phyloP scores from a whole-genome alignment of 345 rosid genomes.

The Eucalyptus regnans region DNA sequence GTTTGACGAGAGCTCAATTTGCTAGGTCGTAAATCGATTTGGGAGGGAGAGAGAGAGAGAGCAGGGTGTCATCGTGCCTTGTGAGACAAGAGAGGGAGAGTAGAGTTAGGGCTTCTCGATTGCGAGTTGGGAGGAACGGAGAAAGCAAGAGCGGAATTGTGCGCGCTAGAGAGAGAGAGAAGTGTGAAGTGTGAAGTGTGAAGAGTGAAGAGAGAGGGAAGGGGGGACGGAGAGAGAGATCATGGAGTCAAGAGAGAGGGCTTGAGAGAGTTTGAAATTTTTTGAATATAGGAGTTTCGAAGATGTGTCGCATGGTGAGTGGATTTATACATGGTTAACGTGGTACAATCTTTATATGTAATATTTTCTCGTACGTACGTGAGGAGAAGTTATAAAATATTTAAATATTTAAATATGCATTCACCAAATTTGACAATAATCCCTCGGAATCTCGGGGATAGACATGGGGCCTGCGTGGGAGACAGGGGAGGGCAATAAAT shows the following conservation, averaged over 20 bases:
- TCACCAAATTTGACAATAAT: background rate
- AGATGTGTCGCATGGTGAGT: background rate
- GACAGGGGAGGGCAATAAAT: background rate
- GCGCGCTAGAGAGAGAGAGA: background rate
- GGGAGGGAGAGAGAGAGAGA: background rate
- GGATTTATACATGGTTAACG: accelerated
- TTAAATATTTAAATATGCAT: background rate
- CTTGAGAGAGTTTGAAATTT: background rate
- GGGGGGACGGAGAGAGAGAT: no score
- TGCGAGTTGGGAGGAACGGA: no score
- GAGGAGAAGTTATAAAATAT: background rate
- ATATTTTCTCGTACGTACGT: accelerated
- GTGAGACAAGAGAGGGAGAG: background rate
- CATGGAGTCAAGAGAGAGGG: background rate
- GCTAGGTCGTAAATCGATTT: background rate
- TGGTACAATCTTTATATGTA: background rate
- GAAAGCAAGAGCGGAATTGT: no score
- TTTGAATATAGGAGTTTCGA: accelerated
- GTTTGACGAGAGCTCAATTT: background rate
- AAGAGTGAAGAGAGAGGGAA: no score
- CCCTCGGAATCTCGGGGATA: background rate
- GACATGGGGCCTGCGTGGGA: background rate
- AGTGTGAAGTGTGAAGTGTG: no score
- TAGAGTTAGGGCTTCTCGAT: background rate
- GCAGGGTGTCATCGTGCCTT: no score